phyloP scores from a whole-genome alignment of 306 rosid species.

The Bauhinia variegata region DNA sequence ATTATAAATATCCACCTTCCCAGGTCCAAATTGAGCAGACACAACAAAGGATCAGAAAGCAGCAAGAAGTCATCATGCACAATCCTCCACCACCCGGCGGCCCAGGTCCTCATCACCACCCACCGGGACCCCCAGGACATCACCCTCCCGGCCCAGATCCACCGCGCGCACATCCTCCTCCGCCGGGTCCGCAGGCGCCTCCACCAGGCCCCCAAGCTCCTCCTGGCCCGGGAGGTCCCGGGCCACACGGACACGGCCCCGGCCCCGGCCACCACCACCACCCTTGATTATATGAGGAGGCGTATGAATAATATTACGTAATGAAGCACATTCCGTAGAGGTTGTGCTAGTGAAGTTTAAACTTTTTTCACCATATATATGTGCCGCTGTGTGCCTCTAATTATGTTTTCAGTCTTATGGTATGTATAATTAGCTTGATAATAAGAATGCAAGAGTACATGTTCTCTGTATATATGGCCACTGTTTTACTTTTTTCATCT shows the following conservation, averaged over 20 bases:
- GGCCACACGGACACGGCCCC: slow-evolving; percentile 33
- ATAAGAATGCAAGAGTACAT: too few relatives aligned
- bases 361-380: background rate
- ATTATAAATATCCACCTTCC: too few relatives aligned
- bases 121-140: slow-evolving; percentile 30
- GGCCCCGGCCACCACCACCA: slow-evolving; percentile 44
- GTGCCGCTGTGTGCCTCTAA: background rate
- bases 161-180: slow-evolving; percentile 39
- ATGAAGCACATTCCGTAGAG: background rate
- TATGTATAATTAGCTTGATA: too few relatives aligned
- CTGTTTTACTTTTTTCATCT: too few relatives aligned
- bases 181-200: slow-evolving; percentile 41
- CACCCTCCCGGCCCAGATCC: slow-evolving; percentile 42
- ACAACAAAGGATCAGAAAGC: background rate
- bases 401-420: background rate
- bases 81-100: slow-evolving; percentile 57
- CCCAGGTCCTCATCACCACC: slow-evolving; percentile 47
- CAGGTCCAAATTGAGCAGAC: background rate
- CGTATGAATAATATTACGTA: background rate
- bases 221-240: slow-evolving; percentile 41
- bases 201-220: slow-evolving; percentile 16
- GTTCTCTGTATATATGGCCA: too few relatives aligned
- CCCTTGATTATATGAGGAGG: background rate
- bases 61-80: slow-evolving; percentile 36
- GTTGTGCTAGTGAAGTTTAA: too few relatives aligned